Percentiles rank a stretch among this genome's conserved stretches.
These are phyloP conservation scores for Botrytis paeoniae DNA, from an alignment of 2,329 filamentous ascomycete species.

Conservation along the genomic window DNA sequence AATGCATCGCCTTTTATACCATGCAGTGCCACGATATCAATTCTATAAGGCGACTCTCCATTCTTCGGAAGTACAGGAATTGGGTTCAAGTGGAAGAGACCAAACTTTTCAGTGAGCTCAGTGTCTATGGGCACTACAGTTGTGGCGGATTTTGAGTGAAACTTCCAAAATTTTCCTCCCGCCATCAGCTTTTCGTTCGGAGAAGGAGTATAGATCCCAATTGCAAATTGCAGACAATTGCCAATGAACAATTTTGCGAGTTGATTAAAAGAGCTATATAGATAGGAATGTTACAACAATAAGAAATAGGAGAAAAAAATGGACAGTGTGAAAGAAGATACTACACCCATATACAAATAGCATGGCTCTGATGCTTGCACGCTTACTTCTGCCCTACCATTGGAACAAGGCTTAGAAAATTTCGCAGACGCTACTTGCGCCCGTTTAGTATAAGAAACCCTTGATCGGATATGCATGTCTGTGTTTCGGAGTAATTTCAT, in stretches of 20 bases:
- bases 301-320: not conserved
- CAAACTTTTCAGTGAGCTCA: not conserved
- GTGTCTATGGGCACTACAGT: not conserved
- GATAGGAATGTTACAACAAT: not conserved
- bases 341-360: not conserved
- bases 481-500: not conserved
- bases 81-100: conserved; percentile 12
- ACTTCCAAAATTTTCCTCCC: not conserved
- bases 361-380: not conserved
- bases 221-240: not conserved
- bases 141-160: not conserved
- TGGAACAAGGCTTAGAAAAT: not conserved
- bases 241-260: not conserved
- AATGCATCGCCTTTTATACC: conserved; percentile 27
- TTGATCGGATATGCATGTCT: not conserved
- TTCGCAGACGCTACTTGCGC: not conserved
- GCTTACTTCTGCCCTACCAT: conserved; percentile 10
- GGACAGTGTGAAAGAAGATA: not conserved
- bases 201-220: not conserved
- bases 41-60: not conserved
- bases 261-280: not conserved
- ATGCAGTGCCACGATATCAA: conserved; percentile 29
- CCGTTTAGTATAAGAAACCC: not conserved
- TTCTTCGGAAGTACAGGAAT: not conserved
- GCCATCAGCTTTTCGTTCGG: not conserved